A percentile compares a stretch with the other conserved stretches of the same genome.
These are phyloP conservation scores for Raffaelea ambrosiae DNA, from an alignment of 2,329 filamentous ascomycete species.

Conservation along the genomic window DNA sequence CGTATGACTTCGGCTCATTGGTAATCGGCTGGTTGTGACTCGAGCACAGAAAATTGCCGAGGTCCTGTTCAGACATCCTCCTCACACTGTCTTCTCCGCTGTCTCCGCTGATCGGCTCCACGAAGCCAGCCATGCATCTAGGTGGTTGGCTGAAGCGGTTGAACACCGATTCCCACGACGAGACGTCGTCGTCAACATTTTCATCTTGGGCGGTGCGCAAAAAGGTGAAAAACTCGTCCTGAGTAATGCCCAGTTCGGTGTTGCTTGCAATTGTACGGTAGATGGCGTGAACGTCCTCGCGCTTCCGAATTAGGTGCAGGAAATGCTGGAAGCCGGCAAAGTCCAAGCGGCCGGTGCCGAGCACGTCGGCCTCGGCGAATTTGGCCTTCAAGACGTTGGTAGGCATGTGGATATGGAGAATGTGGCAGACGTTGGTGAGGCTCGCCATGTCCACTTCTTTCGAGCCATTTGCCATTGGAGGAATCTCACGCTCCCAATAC, in stretches of 20 bases:
- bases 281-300: constrained; percentile 70
- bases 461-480: constrained; percentile 43
- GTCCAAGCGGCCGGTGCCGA: constrained; percentile 57
- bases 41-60: constrained; percentile 70
- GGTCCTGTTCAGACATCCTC: constrained; percentile 68
- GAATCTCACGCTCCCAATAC: constrained; percentile 82
- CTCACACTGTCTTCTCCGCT: constrained; percentile 27
- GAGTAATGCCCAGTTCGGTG: constrained; percentile 55
- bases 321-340: constrained; percentile 80
- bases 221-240: constrained; percentile 68
- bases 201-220: constrained; percentile 66
- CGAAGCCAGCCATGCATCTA: too few relatives aligned
- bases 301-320: constrained; percentile 71
- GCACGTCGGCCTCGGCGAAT: constrained; percentile 65
- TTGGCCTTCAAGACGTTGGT: constrained; percentile 62
- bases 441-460: constrained; percentile 59
- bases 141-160: constrained; percentile 52
- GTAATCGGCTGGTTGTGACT: constrained; percentile 61
- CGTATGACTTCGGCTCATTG: constrained; percentile 50
- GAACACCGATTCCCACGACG: constrained; percentile 66
- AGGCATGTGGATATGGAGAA: constrained; percentile 85
- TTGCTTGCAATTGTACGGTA: constrained; percentile 56
- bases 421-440: constrained; percentile 77
- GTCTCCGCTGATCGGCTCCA: neutral
- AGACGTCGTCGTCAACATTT: constrained; percentile 57